A percentile compares a stretch with the other conserved stretches of the same genome.
phyloP scores from a whole-genome alignment of 306 rosid species.

The Rosa chinensis region DNA sequence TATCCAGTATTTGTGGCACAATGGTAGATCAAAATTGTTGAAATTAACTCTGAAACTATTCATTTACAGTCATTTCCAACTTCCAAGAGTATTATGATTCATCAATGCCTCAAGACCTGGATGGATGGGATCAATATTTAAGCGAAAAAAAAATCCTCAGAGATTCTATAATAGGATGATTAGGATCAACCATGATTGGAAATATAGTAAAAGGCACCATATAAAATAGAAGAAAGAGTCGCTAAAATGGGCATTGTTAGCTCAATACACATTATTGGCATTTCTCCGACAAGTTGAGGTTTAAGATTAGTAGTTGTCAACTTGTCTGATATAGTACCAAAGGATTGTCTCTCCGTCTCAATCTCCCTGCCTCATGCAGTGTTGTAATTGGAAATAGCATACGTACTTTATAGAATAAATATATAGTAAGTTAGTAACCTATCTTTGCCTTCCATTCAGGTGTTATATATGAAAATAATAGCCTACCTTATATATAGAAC shows the following conservation, averaged over 20 bases:
- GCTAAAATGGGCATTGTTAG: neutral
- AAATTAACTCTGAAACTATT: neutral
- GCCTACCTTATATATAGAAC: no score
- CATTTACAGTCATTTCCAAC: neutral
- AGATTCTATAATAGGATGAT: neutral
- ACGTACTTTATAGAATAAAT: no score
- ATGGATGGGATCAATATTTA: neutral
- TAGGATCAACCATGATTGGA: neutral
- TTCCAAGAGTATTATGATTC: neutral
- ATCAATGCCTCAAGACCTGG: slow-evolving; percentile 6
- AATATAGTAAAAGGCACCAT: neutral
- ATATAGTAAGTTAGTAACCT: no score
- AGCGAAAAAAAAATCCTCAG: neutral
- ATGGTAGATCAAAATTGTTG: neutral
- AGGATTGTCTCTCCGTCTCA: neutral
- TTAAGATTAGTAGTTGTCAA: neutral
- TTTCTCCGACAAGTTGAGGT: neutral
- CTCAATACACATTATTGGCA: neutral
- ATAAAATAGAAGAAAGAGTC: neutral
- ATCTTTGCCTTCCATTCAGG: no score
- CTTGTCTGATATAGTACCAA: neutral
- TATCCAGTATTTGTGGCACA: slow-evolving; percentile 17
- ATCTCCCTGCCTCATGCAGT: neutral
- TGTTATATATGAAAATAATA: no score
- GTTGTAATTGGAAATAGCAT: no score